Percentiles rank a stretch among this genome's conserved stretches.
These are phyloP conservation scores for Sporothrix luriei DNA, from an alignment of 2,329 filamentous ascomycete genomes.

Conservation along the genomic window DNA sequence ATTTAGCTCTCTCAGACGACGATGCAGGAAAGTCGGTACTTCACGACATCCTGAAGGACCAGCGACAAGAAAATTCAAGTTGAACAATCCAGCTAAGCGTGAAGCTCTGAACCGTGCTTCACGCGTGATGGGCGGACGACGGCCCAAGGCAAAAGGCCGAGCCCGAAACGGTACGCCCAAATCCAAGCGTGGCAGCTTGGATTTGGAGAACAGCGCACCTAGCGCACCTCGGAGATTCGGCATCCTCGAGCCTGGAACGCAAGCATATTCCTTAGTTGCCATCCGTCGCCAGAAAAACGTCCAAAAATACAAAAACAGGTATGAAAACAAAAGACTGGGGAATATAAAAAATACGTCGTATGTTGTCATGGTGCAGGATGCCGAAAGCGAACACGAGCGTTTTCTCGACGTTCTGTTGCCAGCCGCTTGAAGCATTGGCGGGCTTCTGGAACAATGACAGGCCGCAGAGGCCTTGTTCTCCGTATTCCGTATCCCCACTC, in stretches of 20 bases:
- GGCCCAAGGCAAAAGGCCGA: neutral
- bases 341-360: neutral
- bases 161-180: neutral
- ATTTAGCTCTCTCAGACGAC: neutral
- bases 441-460: constrained; percentile 8
- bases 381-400: constrained; percentile 18
- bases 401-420: neutral
- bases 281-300: neutral
- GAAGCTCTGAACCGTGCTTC: neutral
- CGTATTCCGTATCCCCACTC: neutral
- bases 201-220: neutral
- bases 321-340: neutral
- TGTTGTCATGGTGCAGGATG: neutral
- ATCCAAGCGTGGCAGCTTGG: no score
- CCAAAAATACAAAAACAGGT: neutral
- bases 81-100: neutral
- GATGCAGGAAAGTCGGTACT: neutral
- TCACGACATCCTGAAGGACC: no score
- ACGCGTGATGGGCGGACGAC: neutral
- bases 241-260: neutral
- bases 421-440: neutral
- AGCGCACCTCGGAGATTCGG: neutral
- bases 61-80: no score
- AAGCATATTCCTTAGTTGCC: no score
- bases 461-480: neutral